phyloP scores from a whole-genome alignment of 441 rosid genomes.

The Populus hybrid region DNA sequence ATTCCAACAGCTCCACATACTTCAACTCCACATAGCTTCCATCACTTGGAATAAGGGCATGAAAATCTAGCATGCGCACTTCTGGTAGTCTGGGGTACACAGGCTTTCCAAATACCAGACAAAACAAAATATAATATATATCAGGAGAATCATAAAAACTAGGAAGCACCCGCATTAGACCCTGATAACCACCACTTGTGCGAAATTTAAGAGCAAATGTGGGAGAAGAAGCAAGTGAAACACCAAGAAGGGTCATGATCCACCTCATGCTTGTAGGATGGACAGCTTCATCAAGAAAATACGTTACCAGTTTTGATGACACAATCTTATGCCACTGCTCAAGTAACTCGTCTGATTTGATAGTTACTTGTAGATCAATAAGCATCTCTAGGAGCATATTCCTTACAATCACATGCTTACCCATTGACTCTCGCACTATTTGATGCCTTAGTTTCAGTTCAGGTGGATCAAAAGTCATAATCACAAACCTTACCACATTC shows the following conservation, averaged over 20 bases:
- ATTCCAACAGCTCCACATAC: constrained; percentile 90
- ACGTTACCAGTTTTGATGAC: constrained; percentile 93
- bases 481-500: constrained; percentile 92
- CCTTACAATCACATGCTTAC: constrained; percentile 98
- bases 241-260: constrained; percentile 99
- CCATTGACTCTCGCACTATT: constrained; percentile 83
- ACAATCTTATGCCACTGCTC: constrained; percentile 99
- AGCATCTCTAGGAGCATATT: constrained; percentile 99
- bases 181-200: constrained; percentile 95
- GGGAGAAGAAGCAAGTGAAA: constrained; percentile 88
- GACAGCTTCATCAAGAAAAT: constrained; percentile 99
- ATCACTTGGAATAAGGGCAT: constrained; percentile 94
- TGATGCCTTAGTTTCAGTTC: constrained; percentile 71
- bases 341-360: constrained; percentile 90
- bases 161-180: constrained; percentile 85
- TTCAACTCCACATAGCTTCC: constrained; percentile 80
- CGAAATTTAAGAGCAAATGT: constrained; percentile 97
- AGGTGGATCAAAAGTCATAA: constrained; percentile 99
- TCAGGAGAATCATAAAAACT: constrained; percentile 99
- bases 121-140: constrained; percentile 95
- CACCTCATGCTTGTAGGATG: constrained; percentile 99
- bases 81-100: constrained; percentile 99
- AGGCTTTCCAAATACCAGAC: constrained; percentile 92
- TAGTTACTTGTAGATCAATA: constrained; percentile 98
- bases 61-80: constrained; percentile 99